Evolutionary conservation across 148 eudicot genomes (phyloP).

Genomic region (Spergularia bocconei): DNA sequence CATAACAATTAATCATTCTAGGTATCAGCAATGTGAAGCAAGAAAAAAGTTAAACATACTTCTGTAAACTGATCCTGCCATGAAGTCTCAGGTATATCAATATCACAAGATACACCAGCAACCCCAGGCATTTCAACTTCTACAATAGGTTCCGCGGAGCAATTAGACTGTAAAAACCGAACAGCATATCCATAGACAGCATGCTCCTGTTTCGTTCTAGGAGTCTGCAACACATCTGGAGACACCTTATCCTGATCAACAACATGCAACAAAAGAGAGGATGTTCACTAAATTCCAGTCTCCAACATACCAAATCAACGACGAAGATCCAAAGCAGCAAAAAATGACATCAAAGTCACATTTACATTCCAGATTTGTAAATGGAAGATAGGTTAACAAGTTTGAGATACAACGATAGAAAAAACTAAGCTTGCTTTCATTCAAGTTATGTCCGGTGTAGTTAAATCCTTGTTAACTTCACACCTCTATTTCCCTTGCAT

Average conservation of each 20-base stretch:
- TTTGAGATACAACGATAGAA: neutral
- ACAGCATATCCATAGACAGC: constrained; percentile 64
- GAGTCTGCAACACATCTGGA: constrained; percentile 41
- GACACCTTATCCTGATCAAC: constrained; percentile 39
- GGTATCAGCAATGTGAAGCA: constrained; percentile 8
- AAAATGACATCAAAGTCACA: neutral
- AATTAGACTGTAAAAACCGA: constrained; percentile 62
- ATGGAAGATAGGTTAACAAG: constrained; percentile 1
- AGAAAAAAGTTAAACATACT: constrained; percentile 43
- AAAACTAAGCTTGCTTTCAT: constrained; percentile 3
- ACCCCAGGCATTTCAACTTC: constrained; percentile 44
- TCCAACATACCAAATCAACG: neutral
- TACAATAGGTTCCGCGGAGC: constrained; percentile 24
- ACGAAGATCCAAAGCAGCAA: neutral
- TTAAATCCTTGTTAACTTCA: neutral
- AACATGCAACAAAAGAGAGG: neutral
- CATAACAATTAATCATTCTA: constrained; percentile 3
- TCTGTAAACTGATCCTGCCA: constrained; percentile 64
- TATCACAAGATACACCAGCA: constrained; percentile 42
- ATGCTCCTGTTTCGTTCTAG: constrained; percentile 27
- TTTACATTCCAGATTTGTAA: neutral
- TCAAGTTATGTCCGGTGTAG: neutral
- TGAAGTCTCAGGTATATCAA: constrained; percentile 37
- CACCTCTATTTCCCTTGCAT: neutral
- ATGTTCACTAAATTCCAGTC: neutral